A percentile compares a stretch with the other conserved stretches of the same genome.
Evolutionary conservation across 2,329 filamentous ascomycete genomes (phyloP).

Genomic region (Phyllosticta capitalensis): DNA sequence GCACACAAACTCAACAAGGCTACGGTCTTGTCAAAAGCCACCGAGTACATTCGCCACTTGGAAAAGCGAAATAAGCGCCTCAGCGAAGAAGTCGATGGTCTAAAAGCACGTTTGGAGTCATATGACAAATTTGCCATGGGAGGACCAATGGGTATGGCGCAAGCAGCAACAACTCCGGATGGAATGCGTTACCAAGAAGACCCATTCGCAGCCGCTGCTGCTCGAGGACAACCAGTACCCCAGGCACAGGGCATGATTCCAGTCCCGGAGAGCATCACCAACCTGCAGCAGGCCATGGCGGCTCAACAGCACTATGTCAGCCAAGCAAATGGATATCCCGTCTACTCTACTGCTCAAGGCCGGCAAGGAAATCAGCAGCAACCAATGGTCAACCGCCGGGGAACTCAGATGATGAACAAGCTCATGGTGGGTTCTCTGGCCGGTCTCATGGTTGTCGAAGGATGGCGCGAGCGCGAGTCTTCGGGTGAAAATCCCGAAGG

Average conservation of each 20-base stretch:
- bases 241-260: constrained; percentile 30
- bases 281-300: constrained; percentile 20
- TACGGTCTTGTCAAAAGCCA: constrained; percentile 91
- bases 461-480: constrained; percentile 55
- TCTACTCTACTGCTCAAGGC: constrained; percentile 18
- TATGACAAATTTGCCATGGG: constrained; percentile 63
- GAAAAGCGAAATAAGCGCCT: constrained; percentile 83
- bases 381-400: constrained; percentile 32
- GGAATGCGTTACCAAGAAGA: constrained; percentile 28
- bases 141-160: constrained; percentile 27
- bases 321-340: constrained; percentile 20
- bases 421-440: constrained; percentile 90
- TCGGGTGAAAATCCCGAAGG: constrained; percentile 37
- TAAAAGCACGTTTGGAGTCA: constrained; percentile 62
- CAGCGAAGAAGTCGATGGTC: constrained; percentile 66
- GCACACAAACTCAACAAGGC: constrained; percentile 96
- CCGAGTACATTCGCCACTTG: constrained; percentile 88
- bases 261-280: constrained; percentile 33
- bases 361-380: constrained; percentile 16
- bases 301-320: constrained; percentile 29
- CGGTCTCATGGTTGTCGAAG: constrained; percentile 77
- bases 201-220: constrained; percentile 20
- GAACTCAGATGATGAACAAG: constrained; percentile 53
- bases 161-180: constrained; percentile 25
- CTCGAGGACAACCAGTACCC: constrained; percentile 15